phyloP scores from a whole-genome alignment of 257 asterid species.

The Solanum habrochaites region DNA sequence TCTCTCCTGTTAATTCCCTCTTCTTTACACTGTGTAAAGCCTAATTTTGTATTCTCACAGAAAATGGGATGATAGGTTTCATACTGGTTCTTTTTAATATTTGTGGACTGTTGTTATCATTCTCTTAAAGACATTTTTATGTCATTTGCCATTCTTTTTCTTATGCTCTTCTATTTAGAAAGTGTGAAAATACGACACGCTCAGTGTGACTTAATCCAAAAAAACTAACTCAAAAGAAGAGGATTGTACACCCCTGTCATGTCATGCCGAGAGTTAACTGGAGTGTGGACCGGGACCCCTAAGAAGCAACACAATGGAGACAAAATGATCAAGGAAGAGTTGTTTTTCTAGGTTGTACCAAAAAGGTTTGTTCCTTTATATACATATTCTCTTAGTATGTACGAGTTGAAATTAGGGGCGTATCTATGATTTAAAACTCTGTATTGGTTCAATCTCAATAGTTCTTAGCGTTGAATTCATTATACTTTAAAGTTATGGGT shows the following conservation, averaged over 20 bases:
- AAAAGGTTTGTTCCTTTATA: not conserved
- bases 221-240: no score
- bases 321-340: not conserved
- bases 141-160: not conserved
- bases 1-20: not conserved
- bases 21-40: not conserved
- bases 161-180: not conserved
- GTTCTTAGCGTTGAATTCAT: not conserved
- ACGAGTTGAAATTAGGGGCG: not conserved
- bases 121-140: not conserved
- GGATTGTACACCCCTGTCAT: not conserved
- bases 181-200: no score
- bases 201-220: no score
- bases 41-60: not conserved
- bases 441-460: not conserved
- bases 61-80: not conserved
- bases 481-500: not conserved
- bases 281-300: not conserved
- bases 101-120: not conserved
- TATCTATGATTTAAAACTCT: not conserved
- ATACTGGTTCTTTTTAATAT: not conserved
- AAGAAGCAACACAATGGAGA: not conserved
- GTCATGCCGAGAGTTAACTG: not conserved
- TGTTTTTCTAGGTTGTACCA: not conserved
- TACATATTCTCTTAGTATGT: not conserved